These are phyloP conservation scores for Curvularia sp. DNA, from an alignment of 2,329 filamentous ascomycete genomes.

Conservation along the genomic window DNA sequence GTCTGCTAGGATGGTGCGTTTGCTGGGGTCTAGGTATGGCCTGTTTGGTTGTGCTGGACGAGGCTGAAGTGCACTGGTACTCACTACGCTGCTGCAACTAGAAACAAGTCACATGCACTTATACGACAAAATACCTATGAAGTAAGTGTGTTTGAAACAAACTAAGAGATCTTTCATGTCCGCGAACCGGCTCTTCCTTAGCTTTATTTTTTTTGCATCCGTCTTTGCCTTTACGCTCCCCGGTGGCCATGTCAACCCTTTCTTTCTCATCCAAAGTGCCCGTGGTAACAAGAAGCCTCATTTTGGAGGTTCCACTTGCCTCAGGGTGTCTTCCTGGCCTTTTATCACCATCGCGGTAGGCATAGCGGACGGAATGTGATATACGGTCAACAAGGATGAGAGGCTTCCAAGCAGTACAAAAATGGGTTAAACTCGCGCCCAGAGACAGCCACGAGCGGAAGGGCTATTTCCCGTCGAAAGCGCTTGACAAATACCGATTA, in stretches of 20 bases:
- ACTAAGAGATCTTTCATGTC: constrained; percentile 13
- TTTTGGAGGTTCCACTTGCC: constrained; percentile 24
- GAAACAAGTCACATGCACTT: neutral
- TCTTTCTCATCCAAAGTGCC: constrained; percentile 12
- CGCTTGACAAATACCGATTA: neutral
- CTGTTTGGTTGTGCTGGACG: constrained; percentile 26
- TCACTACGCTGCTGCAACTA: neutral
- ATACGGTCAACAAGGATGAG: neutral
- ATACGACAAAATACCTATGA: neutral
- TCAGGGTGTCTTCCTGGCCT: constrained; percentile 15
- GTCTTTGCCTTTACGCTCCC: constrained; percentile 35
- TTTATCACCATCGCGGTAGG: neutral
- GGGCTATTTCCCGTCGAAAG: neutral
- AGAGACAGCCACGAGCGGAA: neutral
- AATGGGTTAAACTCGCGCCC: neutral
- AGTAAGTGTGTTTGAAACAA: neutral
- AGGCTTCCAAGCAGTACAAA: neutral
- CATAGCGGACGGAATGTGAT: neutral
- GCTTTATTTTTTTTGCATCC: constrained; percentile 22
- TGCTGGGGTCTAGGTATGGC: constrained; percentile 28
- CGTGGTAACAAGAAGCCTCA: constrained; percentile 23
- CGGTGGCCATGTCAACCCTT: constrained; percentile 30
- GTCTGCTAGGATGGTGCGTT: constrained; percentile 21
- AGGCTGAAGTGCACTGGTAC: constrained; percentile 13
- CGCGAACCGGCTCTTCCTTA: constrained; percentile 21